These are phyloP conservation scores for Cyberlindnera saturnus DNA, from an alignment of 805 yeast genomes.

Conservation along the genomic window DNA sequence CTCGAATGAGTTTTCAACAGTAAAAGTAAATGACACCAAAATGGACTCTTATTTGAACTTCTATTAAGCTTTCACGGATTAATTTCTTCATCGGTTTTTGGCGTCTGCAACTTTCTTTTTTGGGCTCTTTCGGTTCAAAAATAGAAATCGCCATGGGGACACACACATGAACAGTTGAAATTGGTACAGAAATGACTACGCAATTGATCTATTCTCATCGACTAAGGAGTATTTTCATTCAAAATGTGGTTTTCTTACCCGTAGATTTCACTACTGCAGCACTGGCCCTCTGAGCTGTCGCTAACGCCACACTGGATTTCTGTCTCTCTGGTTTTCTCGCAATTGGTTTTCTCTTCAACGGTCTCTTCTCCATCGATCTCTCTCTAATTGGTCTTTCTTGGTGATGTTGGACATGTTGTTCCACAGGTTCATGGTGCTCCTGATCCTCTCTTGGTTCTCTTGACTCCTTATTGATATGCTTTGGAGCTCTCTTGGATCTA, in stretches of 20 bases:
- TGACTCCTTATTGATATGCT: constrained; percentile 5
- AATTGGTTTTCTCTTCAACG: constrained; percentile 1
- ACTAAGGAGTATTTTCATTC: no score
- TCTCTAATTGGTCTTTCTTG: constrained; percentile 22
- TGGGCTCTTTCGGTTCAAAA: no score
- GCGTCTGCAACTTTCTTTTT: no score
- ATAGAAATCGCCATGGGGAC: no score
- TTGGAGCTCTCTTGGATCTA: constrained; percentile 60
- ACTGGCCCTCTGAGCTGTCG: constrained; percentile 82
- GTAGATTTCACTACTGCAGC: constrained; percentile 83
- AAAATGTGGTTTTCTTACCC: constrained; percentile 69
- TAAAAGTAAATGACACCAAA: no score
- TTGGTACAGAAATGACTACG: no score
- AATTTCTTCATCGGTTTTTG: no score
- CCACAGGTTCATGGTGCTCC: constrained; percentile 4
- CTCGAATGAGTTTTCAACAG: no score
- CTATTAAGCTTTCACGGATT: no score
- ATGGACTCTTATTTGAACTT: no score
- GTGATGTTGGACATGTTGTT: constrained; percentile 4
- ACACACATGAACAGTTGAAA: no score
- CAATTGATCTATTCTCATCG: no score
- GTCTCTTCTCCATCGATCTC: constrained; percentile 7
- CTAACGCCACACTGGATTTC: constrained; percentile 80
- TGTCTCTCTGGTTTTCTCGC: constrained; percentile 14
- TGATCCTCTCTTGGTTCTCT: constrained; percentile 2